A percentile compares a stretch with the other conserved stretches of the same genome.
phyloP scores from a whole-genome alignment of 495 filamentous ascomycete genomes.

The Daldinia vernicosa region DNA sequence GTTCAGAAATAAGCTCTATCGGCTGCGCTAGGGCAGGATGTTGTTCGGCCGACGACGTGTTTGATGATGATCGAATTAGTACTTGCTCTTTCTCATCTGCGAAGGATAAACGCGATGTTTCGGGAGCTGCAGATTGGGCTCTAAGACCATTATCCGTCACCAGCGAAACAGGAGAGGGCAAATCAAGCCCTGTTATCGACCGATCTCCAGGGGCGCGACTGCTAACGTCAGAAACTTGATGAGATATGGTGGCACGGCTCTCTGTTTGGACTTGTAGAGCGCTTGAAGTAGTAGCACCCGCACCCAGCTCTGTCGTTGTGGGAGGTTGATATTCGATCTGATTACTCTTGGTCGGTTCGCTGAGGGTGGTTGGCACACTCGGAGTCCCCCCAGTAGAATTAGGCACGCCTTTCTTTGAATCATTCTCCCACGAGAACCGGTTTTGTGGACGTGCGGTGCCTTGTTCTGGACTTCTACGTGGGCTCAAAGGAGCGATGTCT shows the following conservation, averaged over 20 bases:
- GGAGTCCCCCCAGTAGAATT: slow-evolving; percentile 16
- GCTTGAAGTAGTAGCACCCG: slow-evolving; percentile 3
- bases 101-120: slow-evolving; percentile 45
- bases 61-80: slow-evolving; percentile 43
- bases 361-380: slow-evolving; percentile 11
- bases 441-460: slow-evolving; percentile 36
- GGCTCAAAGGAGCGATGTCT: slow-evolving; percentile 30
- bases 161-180: slow-evolving; percentile 50
- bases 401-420: slow-evolving; percentile 41
- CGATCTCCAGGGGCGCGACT: slow-evolving; percentile 42
- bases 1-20: slow-evolving; percentile 9
- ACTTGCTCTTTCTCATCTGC: slow-evolving; percentile 61
- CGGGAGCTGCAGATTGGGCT: slow-evolving; percentile 9
- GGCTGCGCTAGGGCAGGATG: slow-evolving; percentile 49
- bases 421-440: slow-evolving; percentile 65
- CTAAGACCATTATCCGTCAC: slow-evolving; percentile 23
- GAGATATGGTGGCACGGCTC: slow-evolving; percentile 38
- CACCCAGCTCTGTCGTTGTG: background rate
- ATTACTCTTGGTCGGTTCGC: background rate
- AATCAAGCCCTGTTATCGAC: slow-evolving; percentile 38
- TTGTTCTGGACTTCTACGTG: slow-evolving; percentile 26
- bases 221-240: slow-evolving; percentile 51
- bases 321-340: background rate
- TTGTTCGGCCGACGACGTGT: slow-evolving; percentile 49
- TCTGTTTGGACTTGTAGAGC: slow-evolving; percentile 22